Percentiles rank a stretch among this genome's conserved stretches.
These are phyloP conservation scores for Hirschioporus abietinus DNA, from an alignment of 768 basidiomycete genomes.

Conservation along the genomic window DNA sequence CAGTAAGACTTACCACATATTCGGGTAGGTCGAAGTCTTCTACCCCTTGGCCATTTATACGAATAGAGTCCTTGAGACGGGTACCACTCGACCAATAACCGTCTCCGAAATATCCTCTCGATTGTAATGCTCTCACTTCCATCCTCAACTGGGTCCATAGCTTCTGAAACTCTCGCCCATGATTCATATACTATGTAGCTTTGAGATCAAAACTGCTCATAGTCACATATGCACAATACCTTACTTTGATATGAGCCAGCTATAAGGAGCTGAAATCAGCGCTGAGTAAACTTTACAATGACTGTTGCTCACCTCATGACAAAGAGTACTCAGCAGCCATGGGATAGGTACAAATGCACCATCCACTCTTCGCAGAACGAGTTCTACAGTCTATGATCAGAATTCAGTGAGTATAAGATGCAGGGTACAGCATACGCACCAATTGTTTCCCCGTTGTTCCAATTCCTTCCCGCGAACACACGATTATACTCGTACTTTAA, in stretches of 20 bases:
- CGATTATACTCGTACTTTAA: constrained; percentile 69
- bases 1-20: constrained; percentile 52
- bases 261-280: constrained; percentile 24
- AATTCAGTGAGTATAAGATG: constrained; percentile 7
- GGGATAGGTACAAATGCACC: constrained; percentile 58
- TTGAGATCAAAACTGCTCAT: neutral
- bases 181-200: constrained; percentile 64
- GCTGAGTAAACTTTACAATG: neutral
- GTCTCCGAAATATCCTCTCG: constrained; percentile 77
- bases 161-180: constrained; percentile 69
- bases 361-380: constrained; percentile 60
- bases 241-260: constrained; percentile 80
- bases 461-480: constrained; percentile 80
- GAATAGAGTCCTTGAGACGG: constrained; percentile 60
- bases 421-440: constrained; percentile 35
- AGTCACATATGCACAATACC: constrained; percentile 6
- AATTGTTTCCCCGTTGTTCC: constrained; percentile 78
- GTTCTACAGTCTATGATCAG: constrained; percentile 43
- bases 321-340: constrained; percentile 72
- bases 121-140: constrained; percentile 68
- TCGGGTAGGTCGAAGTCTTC: constrained; percentile 63
- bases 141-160: constrained; percentile 61
- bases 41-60: constrained; percentile 44
- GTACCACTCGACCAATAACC: constrained; percentile 85
- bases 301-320: constrained; percentile 67